phyloP scores from a whole-genome alignment of 768 basidiomycete species.

The Ramaria rubella region DNA sequence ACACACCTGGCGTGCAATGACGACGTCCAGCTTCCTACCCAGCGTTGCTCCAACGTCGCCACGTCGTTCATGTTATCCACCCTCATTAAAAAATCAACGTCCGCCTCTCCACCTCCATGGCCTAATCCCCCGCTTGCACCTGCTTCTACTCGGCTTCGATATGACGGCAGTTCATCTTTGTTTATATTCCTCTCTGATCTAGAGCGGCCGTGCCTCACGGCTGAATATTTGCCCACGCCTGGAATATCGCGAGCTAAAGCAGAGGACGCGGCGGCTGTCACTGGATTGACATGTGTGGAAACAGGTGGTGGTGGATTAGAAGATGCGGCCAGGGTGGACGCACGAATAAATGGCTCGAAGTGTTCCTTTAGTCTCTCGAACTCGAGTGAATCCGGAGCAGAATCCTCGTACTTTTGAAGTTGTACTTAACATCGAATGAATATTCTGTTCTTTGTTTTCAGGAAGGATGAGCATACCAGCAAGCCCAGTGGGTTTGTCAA shows the following conservation, averaged over 20 bases:
- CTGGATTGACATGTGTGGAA: slow-evolving; percentile 61
- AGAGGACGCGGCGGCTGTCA: slow-evolving; percentile 69
- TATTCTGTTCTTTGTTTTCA: not conserved
- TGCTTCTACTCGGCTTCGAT: slow-evolving; percentile 65
- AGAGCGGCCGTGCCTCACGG: slow-evolving; percentile 36
- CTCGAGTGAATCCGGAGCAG: slow-evolving; percentile 76
- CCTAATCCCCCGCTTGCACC: slow-evolving; percentile 46
- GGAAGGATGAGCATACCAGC: slow-evolving; percentile 52
- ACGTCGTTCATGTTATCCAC: slow-evolving; percentile 58
- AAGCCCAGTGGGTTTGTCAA: slow-evolving; percentile 94
- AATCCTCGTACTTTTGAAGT: slow-evolving; percentile 84
- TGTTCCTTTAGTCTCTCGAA: slow-evolving; percentile 95
- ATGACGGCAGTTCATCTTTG: slow-evolving; percentile 73
- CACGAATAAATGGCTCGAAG: slow-evolving; percentile 90
- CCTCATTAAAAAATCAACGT: slow-evolving; percentile 64
- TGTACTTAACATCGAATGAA: slow-evolving; percentile 50
- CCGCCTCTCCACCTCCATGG: slow-evolving; percentile 56
- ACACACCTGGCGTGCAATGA: slow-evolving; percentile 60
- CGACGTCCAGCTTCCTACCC: slow-evolving; percentile 72
- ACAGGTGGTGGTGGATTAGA: slow-evolving; percentile 38
- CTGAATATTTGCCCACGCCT: slow-evolving; percentile 66
- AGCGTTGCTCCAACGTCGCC: slow-evolving; percentile 69
- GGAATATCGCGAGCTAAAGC: slow-evolving; percentile 84
- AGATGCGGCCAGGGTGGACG: slow-evolving; percentile 69
- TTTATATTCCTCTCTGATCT: slow-evolving; percentile 59